Evolutionary conservation across 805 yeast species (phyloP).

Genomic region (Candida maltosa): DNA sequence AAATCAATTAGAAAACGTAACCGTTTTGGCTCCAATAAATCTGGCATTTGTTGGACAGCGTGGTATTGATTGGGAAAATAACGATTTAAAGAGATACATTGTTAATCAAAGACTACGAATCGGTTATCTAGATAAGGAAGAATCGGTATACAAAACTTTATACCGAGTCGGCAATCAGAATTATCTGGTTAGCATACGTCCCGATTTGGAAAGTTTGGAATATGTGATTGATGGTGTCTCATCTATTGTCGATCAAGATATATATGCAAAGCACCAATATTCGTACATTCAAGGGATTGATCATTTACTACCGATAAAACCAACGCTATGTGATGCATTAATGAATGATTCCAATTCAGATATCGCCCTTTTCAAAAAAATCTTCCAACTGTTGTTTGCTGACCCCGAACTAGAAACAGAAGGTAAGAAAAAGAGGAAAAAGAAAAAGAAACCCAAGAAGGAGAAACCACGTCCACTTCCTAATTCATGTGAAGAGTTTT

Average conservation of each 20-base stretch:
- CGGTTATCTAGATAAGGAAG: constrained; percentile 21
- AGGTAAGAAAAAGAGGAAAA: constrained; percentile 6
- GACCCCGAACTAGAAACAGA: constrained; percentile 1
- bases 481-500: constrained; percentile 24
- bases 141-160: constrained; percentile 29
- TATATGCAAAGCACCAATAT: constrained; percentile 58
- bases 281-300: constrained; percentile 68
- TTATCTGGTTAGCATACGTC: constrained; percentile 22
- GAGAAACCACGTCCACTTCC: constrained; percentile 11
- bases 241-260: constrained; percentile 54
- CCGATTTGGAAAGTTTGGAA: constrained; percentile 22
- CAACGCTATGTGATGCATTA: constrained; percentile 34
- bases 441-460: constrained; percentile 9
- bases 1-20: constrained; percentile 58
- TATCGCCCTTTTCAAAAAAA: constrained; percentile 21
- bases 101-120: constrained; percentile 30
- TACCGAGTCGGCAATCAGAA: constrained; percentile 13
- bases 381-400: constrained; percentile 26
- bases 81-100: constrained; percentile 26
- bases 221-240: constrained; percentile 42
- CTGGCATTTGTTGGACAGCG: constrained; percentile 54
- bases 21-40: constrained; percentile 79
- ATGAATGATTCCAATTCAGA: constrained; percentile 12
- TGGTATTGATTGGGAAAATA: constrained; percentile 4
- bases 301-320: constrained; percentile 34